Base-by-base conservation (phyloP, 495 filamentous ascomycete species). In the Podospora pseudocomata region DNA sequence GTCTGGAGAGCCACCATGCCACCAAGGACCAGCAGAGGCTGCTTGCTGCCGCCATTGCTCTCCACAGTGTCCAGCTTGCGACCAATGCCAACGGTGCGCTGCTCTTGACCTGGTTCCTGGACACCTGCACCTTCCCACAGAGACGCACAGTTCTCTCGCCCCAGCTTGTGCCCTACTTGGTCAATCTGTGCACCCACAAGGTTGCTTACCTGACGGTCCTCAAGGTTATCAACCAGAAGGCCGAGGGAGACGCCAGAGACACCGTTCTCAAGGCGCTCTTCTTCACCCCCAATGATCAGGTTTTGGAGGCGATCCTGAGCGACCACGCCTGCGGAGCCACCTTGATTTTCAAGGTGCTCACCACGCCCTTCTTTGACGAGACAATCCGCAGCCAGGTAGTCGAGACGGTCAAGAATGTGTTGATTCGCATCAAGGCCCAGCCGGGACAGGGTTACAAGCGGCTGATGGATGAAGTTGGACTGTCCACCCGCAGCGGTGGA, bases 201-300 rank as follows among this genome's bases (percentile, higher is more conserved):
- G 95, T 99, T 68, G 95, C 95, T 0, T 99, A 98, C 72, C 84
- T 98, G 67, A 99, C 95, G 2, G 95, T 99, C 20, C 82, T 99
- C 63, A 99, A 99, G 83, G 93, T 98, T 44, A 97, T 99, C 79
- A 99, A 99, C 79, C 95, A 99, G 78, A 92, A 94, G 72, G 92
- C 94, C 60, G 95, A 99, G 80, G 84, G 91, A 2, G 94, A 97
- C 64, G 95, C 95, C 4, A 87, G 96, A n/a, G 94, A 98, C 72
- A 91, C 86, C 28, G 91, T 99, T 55, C 85, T 98, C 60, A 90
- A 92, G 76, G 94, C 96, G 27, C 81, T 99, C 30, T 99, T 99
- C 86, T 97, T 97, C 81, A 94, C 92, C 49, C 88, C 88, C 3
- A 91, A 93, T 68, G 93, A 97, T 77, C 88, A 93, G 71, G 87